These are phyloP conservation scores for Aspergillus ruber DNA, from an alignment of 2,329 filamentous ascomycete species.

Conservation along the genomic window DNA sequence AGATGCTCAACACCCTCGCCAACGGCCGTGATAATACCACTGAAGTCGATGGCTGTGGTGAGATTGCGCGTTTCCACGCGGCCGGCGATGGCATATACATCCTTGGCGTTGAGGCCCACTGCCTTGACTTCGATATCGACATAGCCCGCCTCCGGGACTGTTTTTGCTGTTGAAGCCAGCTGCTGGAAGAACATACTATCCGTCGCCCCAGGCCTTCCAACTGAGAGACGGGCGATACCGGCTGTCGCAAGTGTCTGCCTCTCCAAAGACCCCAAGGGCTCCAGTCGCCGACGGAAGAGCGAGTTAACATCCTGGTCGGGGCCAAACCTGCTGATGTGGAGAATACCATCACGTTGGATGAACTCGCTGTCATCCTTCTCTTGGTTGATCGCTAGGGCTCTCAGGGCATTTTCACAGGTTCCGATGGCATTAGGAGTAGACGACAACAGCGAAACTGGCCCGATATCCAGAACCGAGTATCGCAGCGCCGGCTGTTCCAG, in stretches of 20 bases:
- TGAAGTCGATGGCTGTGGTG: neutral
- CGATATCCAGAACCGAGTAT: neutral
- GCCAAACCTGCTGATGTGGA: conserved; percentile 7
- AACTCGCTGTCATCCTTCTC: conserved; percentile 5
- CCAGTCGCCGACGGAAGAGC: conserved; percentile 1
- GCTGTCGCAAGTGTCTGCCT: neutral
- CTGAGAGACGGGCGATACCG: neutral
- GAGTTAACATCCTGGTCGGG: conserved; percentile 9
- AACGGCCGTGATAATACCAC: conserved; percentile 3
- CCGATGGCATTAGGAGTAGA: conserved; percentile 1
- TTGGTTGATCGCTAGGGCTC: neutral
- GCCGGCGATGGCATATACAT: conserved; percentile 7
- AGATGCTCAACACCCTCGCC: conserved; percentile 4
- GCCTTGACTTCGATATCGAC: conserved; percentile 10
- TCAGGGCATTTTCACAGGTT: neutral
- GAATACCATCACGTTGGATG: conserved; percentile 2
- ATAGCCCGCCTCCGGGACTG: neutral
- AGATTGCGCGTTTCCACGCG: conserved; percentile 3
- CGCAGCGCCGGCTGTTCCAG: conserved; percentile 9
- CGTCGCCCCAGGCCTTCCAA: neutral
- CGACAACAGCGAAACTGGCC: neutral
- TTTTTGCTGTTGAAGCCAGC: neutral
- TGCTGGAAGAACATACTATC: neutral
- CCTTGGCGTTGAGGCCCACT: conserved; percentile 11
- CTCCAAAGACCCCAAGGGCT: neutral